Conservation (phyloP, 129 eudicot species). For the Heracleum sosnowskyi region DNA sequence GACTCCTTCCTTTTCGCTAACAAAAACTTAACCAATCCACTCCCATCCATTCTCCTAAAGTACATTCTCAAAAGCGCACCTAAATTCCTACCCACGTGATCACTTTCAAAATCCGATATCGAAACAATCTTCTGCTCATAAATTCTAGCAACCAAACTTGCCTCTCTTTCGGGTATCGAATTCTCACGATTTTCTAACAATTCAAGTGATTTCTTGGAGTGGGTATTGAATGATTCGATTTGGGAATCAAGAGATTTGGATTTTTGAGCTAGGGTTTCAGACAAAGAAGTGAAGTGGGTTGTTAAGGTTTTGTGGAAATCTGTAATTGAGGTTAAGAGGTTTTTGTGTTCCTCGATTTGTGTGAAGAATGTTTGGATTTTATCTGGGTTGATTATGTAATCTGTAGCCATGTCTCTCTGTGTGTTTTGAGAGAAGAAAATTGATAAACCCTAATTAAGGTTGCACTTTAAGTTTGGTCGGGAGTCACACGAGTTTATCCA, state of each 20-base stretch:
- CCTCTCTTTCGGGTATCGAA: conserved; percentile 31
- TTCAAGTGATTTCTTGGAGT: conserved; percentile 21
- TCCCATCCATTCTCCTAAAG: conserved; percentile 42
- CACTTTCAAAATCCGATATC: conserved; percentile 11
- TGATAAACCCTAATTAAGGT: conserved; percentile 4
- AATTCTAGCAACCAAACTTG: conserved; percentile 20
- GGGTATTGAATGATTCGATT: conserved; percentile 17
- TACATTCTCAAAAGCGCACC: conserved; percentile 22
- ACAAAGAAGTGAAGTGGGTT: conserved; percentile 26
- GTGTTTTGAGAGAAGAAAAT: background rate
- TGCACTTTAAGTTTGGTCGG: background rate
- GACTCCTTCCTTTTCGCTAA: conserved; percentile 40
- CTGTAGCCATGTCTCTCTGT: conserved; percentile 12
- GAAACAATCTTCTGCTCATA: conserved; percentile 19
- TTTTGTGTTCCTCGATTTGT: conserved; percentile 33
- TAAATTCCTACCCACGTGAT: conserved; percentile 7
- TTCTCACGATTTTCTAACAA: conserved; percentile 31
- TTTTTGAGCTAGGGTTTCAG: conserved; percentile 23
- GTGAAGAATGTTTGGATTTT: conserved; percentile 30
- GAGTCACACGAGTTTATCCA: background rate
- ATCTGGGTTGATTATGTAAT: conserved; percentile 18
- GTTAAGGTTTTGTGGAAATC: conserved; percentile 40
- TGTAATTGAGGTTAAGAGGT: conserved; percentile 34
- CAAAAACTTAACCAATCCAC: conserved; percentile 31
- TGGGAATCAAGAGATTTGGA: conserved; percentile 31